Percentiles rank a stretch among this genome's conserved stretches.
Evolutionary conservation across 106 monocot genomes (phyloP).

Genomic region (Cymbidium sinense): DNA sequence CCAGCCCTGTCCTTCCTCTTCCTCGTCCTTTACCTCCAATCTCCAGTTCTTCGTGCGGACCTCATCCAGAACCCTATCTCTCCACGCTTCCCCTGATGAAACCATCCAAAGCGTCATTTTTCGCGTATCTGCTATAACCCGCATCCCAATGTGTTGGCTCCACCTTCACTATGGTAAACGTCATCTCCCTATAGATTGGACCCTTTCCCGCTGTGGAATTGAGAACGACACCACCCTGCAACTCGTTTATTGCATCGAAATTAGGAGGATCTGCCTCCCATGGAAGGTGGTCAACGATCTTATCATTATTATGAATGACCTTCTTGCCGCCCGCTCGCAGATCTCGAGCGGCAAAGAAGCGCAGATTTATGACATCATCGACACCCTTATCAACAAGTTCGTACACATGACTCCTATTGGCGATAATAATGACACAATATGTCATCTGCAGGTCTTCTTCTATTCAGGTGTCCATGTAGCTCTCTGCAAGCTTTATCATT

Average conservation of each 20-base stretch:
- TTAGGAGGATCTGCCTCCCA: slow-evolving; percentile 31
- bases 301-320: slow-evolving; percentile 1
- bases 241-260: slow-evolving; percentile 36
- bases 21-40: not conserved
- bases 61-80: slow-evolving; percentile 21
- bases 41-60: slow-evolving; percentile 66
- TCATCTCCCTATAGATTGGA: slow-evolving; percentile 35
- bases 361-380: slow-evolving; percentile 5
- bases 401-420: slow-evolving; percentile 10
- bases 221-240: slow-evolving; percentile 37
- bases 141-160: slow-evolving; percentile 22
- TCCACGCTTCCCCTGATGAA: slow-evolving; percentile 27
- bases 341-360: too few relatives aligned
- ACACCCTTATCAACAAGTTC: slow-evolving; percentile 39
- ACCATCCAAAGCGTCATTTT: slow-evolving; percentile 35
- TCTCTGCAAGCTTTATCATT: slow-evolving; percentile 49
- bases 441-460: slow-evolving; percentile 45
- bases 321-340: not conserved
- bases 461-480: slow-evolving; percentile 36
- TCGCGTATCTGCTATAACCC: slow-evolving; percentile 2
- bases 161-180: slow-evolving; percentile 47
- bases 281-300: slow-evolving; percentile 53
- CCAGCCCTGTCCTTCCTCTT: not conserved
- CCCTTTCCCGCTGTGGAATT: slow-evolving; percentile 27
- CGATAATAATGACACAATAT: not conserved